Percentiles rank a stretch among this genome's conserved stretches.
Conservation (phyloP, 352 stramenopile species). For the Pythium monospermum region DNA sequence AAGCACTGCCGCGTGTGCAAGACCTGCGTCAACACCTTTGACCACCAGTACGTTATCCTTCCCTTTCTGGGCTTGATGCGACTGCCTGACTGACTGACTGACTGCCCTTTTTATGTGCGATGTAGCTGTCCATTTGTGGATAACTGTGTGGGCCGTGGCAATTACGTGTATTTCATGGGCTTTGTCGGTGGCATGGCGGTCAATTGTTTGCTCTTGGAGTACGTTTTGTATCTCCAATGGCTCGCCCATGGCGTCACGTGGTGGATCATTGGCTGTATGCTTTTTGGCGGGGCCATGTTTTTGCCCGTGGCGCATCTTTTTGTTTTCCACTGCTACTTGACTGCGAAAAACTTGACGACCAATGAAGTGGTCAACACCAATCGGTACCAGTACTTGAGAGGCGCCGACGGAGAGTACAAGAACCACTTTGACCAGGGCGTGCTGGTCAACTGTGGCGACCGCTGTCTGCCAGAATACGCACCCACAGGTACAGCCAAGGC, state of each 20-base stretch:
- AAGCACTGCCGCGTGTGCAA: slow-evolving; percentile 92
- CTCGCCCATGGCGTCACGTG: slow-evolving; percentile 31
- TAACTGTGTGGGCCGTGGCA: slow-evolving; percentile 97
- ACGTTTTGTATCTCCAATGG: slow-evolving; percentile 57
- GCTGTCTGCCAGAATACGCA: slow-evolving; percentile 27
- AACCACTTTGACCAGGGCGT: slow-evolving; percentile 49
- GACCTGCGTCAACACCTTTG: slow-evolving; percentile 94
- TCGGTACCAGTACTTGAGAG: slow-evolving; percentile 51
- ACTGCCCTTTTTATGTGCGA: slow-evolving; percentile 2
- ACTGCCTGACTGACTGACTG: not conserved
- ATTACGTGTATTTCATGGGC: slow-evolving; percentile 90
- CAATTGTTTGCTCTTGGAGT: slow-evolving; percentile 48
- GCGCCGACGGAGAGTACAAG: slow-evolving; percentile 21
- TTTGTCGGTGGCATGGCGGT: slow-evolving; percentile 49
- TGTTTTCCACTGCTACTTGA: slow-evolving; percentile 75
- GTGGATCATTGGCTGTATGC: slow-evolving; percentile 27
- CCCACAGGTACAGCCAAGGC: not conserved
- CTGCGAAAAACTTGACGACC: slow-evolving; percentile 63
- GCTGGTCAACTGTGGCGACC: slow-evolving; percentile 37
- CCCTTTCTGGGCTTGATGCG: not conserved
- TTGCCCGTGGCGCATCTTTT: slow-evolving; percentile 48
- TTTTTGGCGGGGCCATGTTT: slow-evolving; percentile 46
- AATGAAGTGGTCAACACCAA: slow-evolving; percentile 73
- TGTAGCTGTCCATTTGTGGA: slow-evolving; percentile 95
- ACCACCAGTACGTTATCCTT: slow-evolving; percentile 90